Percentiles rank a stretch among this genome's conserved stretches.
These are phyloP conservation scores for Nymphaea thermarum DNA, from an alignment of 164 flowering plant genomes.

Conservation along the genomic window DNA sequence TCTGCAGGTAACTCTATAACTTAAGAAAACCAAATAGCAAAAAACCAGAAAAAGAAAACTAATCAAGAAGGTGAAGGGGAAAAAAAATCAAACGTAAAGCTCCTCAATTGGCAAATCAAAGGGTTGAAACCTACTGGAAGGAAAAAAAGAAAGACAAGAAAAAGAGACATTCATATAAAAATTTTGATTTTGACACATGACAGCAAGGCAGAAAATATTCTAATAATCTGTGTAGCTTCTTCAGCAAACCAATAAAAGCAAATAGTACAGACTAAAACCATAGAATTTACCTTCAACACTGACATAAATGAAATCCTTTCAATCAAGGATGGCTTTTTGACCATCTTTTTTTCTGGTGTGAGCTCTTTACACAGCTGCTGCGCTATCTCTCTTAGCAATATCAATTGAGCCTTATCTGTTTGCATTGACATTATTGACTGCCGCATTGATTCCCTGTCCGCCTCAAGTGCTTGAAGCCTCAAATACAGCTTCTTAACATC, in stretches of 20 bases:
- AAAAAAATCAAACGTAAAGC: background rate
- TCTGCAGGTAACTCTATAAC: no score
- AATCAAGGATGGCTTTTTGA: conserved; percentile 36
- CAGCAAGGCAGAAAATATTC: background rate
- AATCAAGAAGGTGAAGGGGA: no score
- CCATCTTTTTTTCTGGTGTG: conserved; percentile 41
- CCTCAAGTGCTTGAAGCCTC: conserved; percentile 96
- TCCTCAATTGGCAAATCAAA: background rate
- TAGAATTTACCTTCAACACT: conserved; percentile 46
- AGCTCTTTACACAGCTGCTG: conserved; percentile 70
- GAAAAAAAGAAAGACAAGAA: background rate
- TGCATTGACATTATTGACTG: conserved; percentile 82
- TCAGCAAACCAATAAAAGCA: background rate
- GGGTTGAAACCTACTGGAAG: background rate
- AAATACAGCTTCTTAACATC: conserved; percentile 65
- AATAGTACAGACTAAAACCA: background rate
- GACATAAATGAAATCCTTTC: conserved; percentile 39
- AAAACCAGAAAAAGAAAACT: no score
- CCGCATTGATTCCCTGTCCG: conserved; percentile 93
- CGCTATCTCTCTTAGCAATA: conserved; percentile 81
- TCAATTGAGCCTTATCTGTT: conserved; percentile 82
- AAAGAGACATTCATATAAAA: background rate
- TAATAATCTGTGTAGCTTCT: background rate
- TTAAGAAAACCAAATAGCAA: no score
- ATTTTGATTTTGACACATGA: no score